Base-by-base conservation (phyloP, 129 eudicot species). In the Daucus carota region DNA sequence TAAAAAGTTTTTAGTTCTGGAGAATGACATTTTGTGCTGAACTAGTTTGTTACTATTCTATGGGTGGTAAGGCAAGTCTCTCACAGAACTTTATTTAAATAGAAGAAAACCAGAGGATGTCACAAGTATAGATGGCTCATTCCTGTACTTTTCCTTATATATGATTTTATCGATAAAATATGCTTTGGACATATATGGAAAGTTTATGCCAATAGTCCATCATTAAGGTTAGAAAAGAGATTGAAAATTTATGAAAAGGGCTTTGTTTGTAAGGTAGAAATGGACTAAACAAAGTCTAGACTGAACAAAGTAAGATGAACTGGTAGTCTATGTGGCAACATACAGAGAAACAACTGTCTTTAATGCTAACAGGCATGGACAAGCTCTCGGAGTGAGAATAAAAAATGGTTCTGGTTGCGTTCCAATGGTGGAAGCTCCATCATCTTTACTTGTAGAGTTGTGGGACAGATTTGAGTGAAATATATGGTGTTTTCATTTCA, bases 51-150 rank as follows among this genome's bases (percentile, higher is more conserved):
- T 80, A 45, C 73, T 47, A 29, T 69, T 50, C 20, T 43, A 40
- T 28, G 75, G 67, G 11, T 70, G 79, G 78, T 66, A 29, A 26
- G 74, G 77, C 17, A 81, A 79, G 79, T 38, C 29, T 26, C 57
- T 78, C 52, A 69, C 68, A 82, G 36, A 80, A 67, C 80, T 73
- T 80, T 83, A 77, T 85, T 84, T 86, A 83, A 85, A 85, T 76
- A 83, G 83, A 41, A 63, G 70, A 69, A 40, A 73, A 70, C 70
- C 43, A 60, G 76, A 72, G 85, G 76, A 80, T 63, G 81, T 69
- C 83, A 74, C 40, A 65, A 80, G 86, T 50, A 60, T 79, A 76
- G 70, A 63, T 31, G 73, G 42, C 33, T 76, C n/a, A 41, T 79
- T 82, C 73, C 63, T 44, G 54, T 54, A 78, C 75, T 80, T 81